Percentiles rank a stretch among this genome's conserved stretches.
These are phyloP conservation scores for Eucalyptus marginata DNA, from an alignment of 345 rosid species.

Conservation along the genomic window DNA sequence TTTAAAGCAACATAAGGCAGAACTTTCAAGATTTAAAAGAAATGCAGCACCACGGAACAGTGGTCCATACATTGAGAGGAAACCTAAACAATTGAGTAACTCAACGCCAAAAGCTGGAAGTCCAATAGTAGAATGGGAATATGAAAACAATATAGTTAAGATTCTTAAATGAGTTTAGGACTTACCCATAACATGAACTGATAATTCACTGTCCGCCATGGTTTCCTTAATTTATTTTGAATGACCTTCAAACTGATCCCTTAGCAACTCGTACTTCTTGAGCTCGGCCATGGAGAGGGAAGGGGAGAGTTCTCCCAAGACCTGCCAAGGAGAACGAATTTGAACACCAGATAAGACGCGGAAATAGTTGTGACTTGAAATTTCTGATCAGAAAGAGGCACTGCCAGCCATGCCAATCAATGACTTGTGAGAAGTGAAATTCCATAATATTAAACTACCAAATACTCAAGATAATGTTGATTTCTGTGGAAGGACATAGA, in stretches of 20 bases:
- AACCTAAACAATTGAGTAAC: neutral
- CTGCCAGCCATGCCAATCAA: neutral
- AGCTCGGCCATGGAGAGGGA: conserved; percentile 86
- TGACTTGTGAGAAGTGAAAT: neutral
- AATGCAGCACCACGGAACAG: neutral
- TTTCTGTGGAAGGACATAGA: neutral
- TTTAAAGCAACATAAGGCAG: neutral
- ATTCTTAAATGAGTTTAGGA: neutral
- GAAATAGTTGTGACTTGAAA: neutral
- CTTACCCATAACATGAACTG: neutral
- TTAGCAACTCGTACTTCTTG: conserved; percentile 70
- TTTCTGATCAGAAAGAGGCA: neutral
- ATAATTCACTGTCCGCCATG: neutral
- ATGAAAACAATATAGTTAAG: neutral
- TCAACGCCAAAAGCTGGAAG: neutral
- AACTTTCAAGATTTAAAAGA: neutral
- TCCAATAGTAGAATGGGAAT: neutral
- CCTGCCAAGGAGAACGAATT: conserved; percentile 23
- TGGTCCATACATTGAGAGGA: neutral
- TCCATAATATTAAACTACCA: neutral
- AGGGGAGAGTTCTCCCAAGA: conserved; percentile 69
- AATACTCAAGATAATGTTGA: neutral
- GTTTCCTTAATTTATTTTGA: conserved; percentile 4
- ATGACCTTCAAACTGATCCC: conserved; percentile 68
- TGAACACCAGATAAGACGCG: neutral